Base-by-base conservation (phyloP, 1,139 yeast species). In the Pichia sp. region DNA sequence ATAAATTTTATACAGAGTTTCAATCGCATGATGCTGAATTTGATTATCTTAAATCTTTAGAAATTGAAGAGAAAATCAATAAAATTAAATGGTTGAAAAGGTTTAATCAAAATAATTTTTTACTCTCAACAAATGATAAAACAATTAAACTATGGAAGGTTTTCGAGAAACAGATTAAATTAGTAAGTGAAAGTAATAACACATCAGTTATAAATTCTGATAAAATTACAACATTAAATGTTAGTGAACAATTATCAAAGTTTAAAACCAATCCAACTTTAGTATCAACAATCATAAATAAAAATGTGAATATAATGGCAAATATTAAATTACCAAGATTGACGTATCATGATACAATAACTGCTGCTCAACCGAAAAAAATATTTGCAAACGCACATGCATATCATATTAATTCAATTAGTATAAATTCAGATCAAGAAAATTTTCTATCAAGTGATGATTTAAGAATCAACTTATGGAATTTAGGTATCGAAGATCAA, bases 11-110 rank as follows among this genome's bases (percentile, higher is more conserved):
- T 60, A 91, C 98, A 21, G 99, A 93, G 63, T 93, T 93, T 62
- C 99, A 93, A 68, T 79, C 91, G 59, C 99, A 93, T 64, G 99
- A 93, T 62, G 96, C 98, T 9, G 98, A 93, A 64, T 93, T 93
- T 59, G 99, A 91, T 66, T 93, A 93, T 65, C 71, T 93, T 53
- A 93, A 93, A 66, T 84, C 95, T 28, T 71, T 93, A 52, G 98
- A 93, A 64, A 93, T 93, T 58, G 98, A 93, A 66, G 99, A 93
- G 65, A 91, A 91, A 63, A 93, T 93, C 62, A 93, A 93, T 68
- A 91, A 91, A 66, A 89, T 93, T 61, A 88, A 88, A 66, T 93
- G 99, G 99, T 76, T 95, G 59, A 79, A 77, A 56, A 79, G 94
- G 50, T 82, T 83, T 44, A 89, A 86, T 63, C 80, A 84, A 60